Base-by-base conservation (phyloP, 495 filamentous ascomycete genomes). In the Staphylotrichum tortipilum region DNA sequence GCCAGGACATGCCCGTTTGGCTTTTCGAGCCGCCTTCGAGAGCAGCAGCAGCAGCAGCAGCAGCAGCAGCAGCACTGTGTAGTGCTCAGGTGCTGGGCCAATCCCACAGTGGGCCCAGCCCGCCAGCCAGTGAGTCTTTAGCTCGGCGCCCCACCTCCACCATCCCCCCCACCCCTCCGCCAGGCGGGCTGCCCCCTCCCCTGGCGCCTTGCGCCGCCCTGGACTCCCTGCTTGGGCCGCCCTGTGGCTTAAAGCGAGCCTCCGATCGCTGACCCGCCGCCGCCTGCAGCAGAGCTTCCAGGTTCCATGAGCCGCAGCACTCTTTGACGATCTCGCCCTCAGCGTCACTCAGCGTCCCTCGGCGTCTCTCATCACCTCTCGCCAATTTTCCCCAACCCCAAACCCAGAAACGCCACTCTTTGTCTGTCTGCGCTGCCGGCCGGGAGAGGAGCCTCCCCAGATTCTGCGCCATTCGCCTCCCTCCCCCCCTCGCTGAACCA, bases 291-390 rank as follows among this genome's bases (percentile, higher is more conserved):
- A 51, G 30, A 31, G 40, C 41, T 52, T 42, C 41, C 39, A 24
- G 40, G 33, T 52, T 42, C 41, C 39, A 24, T 50, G 47, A 50
- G 47, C 47, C 47, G 37, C 47, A 50, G 30, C 39, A 21, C 12
- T 18, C 18, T 28, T 34, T 18, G 19, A 45, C 41, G 12, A 31
- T 34, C 33, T n/a, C n/a, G n/a, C n/a, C n/a, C n/a, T n/a, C n/a
- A n/a, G n/a, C n/a, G n/a, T n/a, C n/a, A n/a, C n/a, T n/a, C n/a
- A n/a, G n/a, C n/a, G n/a, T n/a, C n/a, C n/a, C n/a, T n/a, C n/a
- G n/a, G n/a, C n/a, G n/a, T n/a, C n/a, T n/a, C n/a, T n/a, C n/a
- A n/a, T n/a, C n/a, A n/a, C n/a, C n/a, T n/a, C n/a, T n/a, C n/a
- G n/a, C n/a, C n/a, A n/a, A n/a, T n/a, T n/a, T n/a, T n/a, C n/a